phyloP scores from a whole-genome alignment of 2,329 filamentous ascomycete species.

The Colletotrichum neosansevieriae region DNA sequence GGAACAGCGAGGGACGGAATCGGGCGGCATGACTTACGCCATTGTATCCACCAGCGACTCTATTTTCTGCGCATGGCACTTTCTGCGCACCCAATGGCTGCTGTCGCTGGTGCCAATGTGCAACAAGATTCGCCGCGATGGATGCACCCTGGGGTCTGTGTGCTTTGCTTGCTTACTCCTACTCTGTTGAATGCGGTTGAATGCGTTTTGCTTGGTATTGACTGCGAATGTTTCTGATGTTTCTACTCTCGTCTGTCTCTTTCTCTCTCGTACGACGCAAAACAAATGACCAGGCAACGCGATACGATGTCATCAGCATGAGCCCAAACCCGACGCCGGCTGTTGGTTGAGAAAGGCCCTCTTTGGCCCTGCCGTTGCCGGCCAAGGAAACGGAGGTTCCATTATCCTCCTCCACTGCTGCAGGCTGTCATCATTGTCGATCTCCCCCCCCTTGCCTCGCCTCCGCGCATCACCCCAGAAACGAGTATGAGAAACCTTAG shows the following conservation, averaged over 20 bases:
- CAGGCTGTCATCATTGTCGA: constrained; percentile 37
- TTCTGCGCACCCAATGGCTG: constrained; percentile 20
- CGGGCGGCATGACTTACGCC: constrained; percentile 32
- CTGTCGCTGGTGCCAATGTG: constrained; percentile 15
- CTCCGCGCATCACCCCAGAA: constrained; percentile 39
- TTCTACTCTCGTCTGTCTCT: too few species aligned
- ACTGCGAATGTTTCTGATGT: too few species aligned
- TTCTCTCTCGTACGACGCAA: too few species aligned
- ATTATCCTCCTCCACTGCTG: constrained; percentile 28
- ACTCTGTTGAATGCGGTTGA: too few species aligned
- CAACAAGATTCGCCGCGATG: background rate
- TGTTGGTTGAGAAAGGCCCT: constrained; percentile 8
- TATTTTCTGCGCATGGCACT: constrained; percentile 25
- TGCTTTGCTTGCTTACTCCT: background rate
- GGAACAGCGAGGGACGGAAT: too few species aligned
- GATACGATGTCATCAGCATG: too few species aligned
- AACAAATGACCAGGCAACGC: too few species aligned
- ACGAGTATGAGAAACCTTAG: constrained; percentile 21
- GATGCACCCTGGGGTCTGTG: constrained; percentile 4
- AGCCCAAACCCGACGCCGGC: background rate
- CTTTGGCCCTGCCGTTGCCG: constrained; percentile 2
- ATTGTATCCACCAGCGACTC: constrained; percentile 33
- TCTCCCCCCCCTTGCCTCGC: constrained; percentile 27
- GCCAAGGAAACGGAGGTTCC: constrained; percentile 35
- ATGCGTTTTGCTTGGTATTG: too few species aligned